Percentiles rank a stretch among this genome's conserved stretches.
Conservation (phyloP, 2,329 filamentous ascomycete genomes). For the Verticillium nubilum region DNA sequence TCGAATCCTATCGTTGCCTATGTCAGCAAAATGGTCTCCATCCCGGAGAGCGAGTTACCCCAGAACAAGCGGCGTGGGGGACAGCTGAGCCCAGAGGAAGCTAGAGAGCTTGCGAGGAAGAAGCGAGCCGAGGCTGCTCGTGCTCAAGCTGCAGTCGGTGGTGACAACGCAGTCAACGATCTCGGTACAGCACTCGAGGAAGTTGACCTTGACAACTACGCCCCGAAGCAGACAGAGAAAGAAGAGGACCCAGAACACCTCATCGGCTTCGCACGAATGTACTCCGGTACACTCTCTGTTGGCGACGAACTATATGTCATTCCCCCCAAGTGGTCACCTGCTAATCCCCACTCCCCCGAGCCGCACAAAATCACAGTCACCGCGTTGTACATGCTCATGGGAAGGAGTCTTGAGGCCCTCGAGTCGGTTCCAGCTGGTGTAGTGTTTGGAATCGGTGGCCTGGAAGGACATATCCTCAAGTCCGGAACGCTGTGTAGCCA, state of each 20-base stretch:
- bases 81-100: constrained; percentile 81
- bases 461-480: constrained; percentile 92
- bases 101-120: constrained; percentile 76
- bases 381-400: constrained; percentile 93
- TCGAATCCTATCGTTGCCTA: constrained; percentile 84
- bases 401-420: constrained; percentile 76
- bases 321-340: constrained; percentile 87
- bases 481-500: constrained; percentile 90
- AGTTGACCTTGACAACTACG: constrained; percentile 51
- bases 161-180: constrained; percentile 44
- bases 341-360: constrained; percentile 64
- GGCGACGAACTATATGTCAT: constrained; percentile 90
- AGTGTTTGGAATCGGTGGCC: constrained; percentile 88
- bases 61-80: constrained; percentile 72
- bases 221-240: constrained; percentile 44
- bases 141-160: constrained; percentile 57
- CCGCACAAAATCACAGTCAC: constrained; percentile 81
- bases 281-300: constrained; percentile 83
- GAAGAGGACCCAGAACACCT: constrained; percentile 76
- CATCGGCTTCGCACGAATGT: constrained; percentile 90
- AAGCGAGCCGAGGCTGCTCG: constrained; percentile 86
- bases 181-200: constrained; percentile 57
- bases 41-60: constrained; percentile 87
- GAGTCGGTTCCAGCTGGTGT: constrained; percentile 85
- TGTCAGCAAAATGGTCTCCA: constrained; percentile 96